phyloP scores from a whole-genome alignment of 148 eudicot genomes.

The Heliamphora exappendiculata region DNA sequence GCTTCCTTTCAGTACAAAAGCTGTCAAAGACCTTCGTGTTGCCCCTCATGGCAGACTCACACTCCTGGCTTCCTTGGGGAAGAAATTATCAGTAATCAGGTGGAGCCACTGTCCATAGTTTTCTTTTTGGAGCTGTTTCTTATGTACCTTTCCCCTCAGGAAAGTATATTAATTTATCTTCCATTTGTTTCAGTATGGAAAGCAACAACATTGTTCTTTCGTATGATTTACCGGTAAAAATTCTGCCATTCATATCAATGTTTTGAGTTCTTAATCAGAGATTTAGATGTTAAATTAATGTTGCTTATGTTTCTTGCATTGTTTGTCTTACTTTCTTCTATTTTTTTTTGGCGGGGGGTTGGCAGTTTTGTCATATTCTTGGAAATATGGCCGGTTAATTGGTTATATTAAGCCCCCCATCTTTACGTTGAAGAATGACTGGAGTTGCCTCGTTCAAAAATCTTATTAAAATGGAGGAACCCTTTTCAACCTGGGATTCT shows the following conservation, averaged over 20 bases:
- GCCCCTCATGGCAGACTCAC: constrained; percentile 56
- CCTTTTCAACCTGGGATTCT: not conserved
- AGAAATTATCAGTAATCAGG: constrained; percentile 76
- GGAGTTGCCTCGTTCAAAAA: not conserved
- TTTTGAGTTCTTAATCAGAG: constrained; percentile 1
- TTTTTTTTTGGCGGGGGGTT: not conserved
- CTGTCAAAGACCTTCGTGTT: constrained; percentile 57
- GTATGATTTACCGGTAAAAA: constrained; percentile 70
- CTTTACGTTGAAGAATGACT: not conserved
- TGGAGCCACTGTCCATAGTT: constrained; percentile 7
- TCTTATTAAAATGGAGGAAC: not conserved
- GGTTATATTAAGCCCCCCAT: not conserved
- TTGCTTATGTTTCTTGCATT: not conserved
- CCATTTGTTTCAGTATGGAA: constrained; percentile 50
- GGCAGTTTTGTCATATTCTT: not conserved
- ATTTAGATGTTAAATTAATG: not conserved
- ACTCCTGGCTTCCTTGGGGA: constrained; percentile 65
- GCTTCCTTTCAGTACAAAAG: constrained; percentile 57
- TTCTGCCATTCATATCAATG: constrained; percentile 13
- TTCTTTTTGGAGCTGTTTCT: not conserved
- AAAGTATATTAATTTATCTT: constrained; percentile 10
- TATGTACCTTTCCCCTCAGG: not conserved
- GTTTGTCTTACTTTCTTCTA: not conserved
- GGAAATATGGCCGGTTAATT: not conserved
- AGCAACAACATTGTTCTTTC: constrained; percentile 61